phyloP scores from a whole-genome alignment of 805 yeast genomes.

The Blastobotrys attinorum region DNA sequence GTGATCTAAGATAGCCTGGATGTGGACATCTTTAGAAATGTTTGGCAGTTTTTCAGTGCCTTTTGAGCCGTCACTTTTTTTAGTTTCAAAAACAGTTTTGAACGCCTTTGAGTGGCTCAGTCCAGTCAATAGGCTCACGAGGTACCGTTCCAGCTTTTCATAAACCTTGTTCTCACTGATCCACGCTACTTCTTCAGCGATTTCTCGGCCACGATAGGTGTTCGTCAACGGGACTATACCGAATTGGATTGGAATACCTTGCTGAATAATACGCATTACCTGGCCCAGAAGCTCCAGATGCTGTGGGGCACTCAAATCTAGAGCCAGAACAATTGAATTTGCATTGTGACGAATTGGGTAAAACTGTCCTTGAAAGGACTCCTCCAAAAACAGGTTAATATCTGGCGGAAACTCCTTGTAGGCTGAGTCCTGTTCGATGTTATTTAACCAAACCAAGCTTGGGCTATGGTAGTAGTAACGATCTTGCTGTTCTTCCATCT shows the following conservation, averaged over 20 bases:
- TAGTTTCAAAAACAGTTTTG: too few species aligned
- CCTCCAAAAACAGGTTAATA: slow-evolving; percentile 39
- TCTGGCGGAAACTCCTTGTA: slow-evolving; percentile 43
- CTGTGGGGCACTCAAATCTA: slow-evolving; percentile 48
- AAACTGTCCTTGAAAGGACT: slow-evolving; percentile 44
- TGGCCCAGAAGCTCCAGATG: slow-evolving; percentile 43
- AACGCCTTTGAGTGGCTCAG: neutral
- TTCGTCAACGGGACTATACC: slow-evolving; percentile 65
- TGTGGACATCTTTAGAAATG: neutral
- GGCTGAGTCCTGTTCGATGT: slow-evolving; percentile 54
- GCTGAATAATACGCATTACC: slow-evolving; percentile 26
- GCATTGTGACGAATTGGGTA: slow-evolving; percentile 69
- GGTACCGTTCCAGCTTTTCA: neutral
- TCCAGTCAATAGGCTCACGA: slow-evolving; percentile 1
- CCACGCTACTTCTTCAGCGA: slow-evolving; percentile 15
- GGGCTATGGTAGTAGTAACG: slow-evolving; percentile 31
- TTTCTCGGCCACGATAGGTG: slow-evolving; percentile 16
- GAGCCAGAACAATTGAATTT: slow-evolving; percentile 62
- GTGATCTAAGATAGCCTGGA: neutral
- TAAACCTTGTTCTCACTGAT: slow-evolving; percentile 3
- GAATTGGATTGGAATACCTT: slow-evolving; percentile 66
- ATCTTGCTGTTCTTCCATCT: slow-evolving; percentile 8
- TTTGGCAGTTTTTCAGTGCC: neutral
- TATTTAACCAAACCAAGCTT: slow-evolving; percentile 64
- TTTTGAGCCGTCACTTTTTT: too few species aligned